Conservation (phyloP, 1,284 basidiomycete genomes). For the Lignosus rhinocerotis region DNA sequence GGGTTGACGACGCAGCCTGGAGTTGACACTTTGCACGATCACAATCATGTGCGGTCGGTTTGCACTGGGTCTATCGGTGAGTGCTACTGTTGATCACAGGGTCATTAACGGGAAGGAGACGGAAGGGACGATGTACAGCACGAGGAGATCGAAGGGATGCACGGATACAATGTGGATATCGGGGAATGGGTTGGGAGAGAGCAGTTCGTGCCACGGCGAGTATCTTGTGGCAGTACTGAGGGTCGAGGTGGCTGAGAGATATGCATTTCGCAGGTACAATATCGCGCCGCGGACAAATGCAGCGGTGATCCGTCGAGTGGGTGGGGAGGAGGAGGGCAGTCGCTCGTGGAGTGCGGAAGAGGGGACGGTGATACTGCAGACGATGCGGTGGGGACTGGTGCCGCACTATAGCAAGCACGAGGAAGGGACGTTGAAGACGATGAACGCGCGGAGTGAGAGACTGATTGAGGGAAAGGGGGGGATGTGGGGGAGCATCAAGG, state of each 20-base stretch:
- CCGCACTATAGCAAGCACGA: conserved; percentile 84
- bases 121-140: conserved; percentile 34
- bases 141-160: conserved; percentile 42
- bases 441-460: conserved; percentile 87
- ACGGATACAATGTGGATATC: conserved; percentile 45
- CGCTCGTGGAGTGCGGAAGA: no score
- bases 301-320: conserved; percentile 64
- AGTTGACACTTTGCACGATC: no score
- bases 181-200: conserved; percentile 66
- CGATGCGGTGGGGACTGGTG: conserved; percentile 91
- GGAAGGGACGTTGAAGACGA: conserved; percentile 74
- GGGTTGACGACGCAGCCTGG: no score
- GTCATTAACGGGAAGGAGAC: background rate
- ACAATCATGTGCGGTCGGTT: conserved; percentile 63
- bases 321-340: conserved; percentile 5
- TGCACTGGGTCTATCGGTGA: conserved; percentile 53
- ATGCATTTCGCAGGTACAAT: conserved; percentile 48
- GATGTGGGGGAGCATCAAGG: conserved; percentile 83
- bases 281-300: conserved; percentile 71
- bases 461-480: conserved; percentile 66
- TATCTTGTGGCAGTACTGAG: background rate
- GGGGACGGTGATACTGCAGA: conserved; percentile 49
- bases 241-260: conserved; percentile 31
- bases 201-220: conserved; percentile 40
- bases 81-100: conserved; percentile 14